Conservation (phyloP, 805 yeast species). For the Huiozyma naganishii region DNA sequence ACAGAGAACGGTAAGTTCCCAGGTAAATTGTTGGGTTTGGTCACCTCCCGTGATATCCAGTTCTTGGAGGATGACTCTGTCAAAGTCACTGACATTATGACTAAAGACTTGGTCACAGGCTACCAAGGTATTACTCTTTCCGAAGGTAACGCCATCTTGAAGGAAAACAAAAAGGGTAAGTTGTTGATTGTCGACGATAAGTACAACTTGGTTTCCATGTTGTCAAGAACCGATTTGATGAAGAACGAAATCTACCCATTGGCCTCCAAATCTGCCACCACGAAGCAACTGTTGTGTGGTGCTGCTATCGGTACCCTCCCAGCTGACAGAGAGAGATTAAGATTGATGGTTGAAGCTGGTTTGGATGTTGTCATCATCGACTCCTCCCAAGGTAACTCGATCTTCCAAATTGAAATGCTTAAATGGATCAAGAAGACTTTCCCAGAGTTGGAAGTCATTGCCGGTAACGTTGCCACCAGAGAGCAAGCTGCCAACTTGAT, state of each 20-base stretch:
- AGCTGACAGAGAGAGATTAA: conserved; percentile 78
- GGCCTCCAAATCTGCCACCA: conserved; percentile 85
- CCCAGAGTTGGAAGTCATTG: conserved; percentile 81
- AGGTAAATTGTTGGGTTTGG: conserved; percentile 87
- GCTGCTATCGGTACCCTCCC: conserved; percentile 95
- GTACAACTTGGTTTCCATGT: conserved; percentile 72
- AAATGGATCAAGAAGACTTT: conserved; percentile 74
- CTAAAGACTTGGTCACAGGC: conserved; percentile 73
- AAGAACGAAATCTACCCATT: conserved; percentile 88
- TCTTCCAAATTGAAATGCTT: conserved; percentile 90
- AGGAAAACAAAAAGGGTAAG: conserved; percentile 94
- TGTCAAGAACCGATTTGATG: conserved; percentile 93
- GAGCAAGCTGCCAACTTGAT: conserved; percentile 96
- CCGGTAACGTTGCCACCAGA: conserved; percentile 97
- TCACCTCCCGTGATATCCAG: conserved; percentile 95
- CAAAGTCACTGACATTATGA: conserved; percentile 73
- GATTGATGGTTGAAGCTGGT: conserved; percentile 85
- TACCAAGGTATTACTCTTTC: conserved; percentile 67
- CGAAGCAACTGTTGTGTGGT: conserved; percentile 96
- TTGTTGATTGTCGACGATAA: conserved; percentile 79
- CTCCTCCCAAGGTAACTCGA: conserved; percentile 95
- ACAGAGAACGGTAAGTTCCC: conserved; percentile 76
- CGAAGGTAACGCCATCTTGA: conserved; percentile 84
- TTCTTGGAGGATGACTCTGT: conserved; percentile 68
- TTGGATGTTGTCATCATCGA: conserved; percentile 92